Percentiles rank a stretch among this genome's conserved stretches.
Conservation (phyloP, 2,329 filamentous ascomycete species). For the Calycina marina region DNA sequence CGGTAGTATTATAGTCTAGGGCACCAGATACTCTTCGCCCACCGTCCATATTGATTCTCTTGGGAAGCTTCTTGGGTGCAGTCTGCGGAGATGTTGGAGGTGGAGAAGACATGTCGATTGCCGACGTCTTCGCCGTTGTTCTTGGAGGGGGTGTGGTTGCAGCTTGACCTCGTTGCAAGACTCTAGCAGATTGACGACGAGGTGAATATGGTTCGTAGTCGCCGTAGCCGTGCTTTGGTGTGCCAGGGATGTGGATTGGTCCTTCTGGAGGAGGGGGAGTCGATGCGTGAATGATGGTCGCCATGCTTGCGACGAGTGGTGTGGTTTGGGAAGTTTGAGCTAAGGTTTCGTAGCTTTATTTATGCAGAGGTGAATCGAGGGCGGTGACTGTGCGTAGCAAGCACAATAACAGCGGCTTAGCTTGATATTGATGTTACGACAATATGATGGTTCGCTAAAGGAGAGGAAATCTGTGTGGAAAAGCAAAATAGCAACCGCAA, state of each 20-base stretch:
- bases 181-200: constrained; percentile 48
- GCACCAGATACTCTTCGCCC: constrained; percentile 32
- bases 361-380: no score
- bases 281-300: constrained; percentile 23
- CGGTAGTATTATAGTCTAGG: constrained; percentile 29
- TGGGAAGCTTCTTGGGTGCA: constrained; percentile 13
- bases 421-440: no score
- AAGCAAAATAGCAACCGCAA: no score
- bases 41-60: constrained; percentile 26
- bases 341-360: no score
- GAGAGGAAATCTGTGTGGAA: no score
- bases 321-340: constrained; percentile 2
- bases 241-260: constrained; percentile 53
- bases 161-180: constrained; percentile 36
- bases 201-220: constrained; percentile 59
- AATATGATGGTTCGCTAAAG: no score
- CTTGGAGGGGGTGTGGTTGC: constrained; percentile 38
- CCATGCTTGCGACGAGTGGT: constrained; percentile 16
- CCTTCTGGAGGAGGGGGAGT: constrained; percentile 41
- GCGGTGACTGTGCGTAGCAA: no score
- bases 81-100: constrained; percentile 18
- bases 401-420: no score
- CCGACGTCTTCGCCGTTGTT: constrained; percentile 16
- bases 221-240: constrained; percentile 50
- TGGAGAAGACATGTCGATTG: constrained; percentile 6